A percentile compares a stretch with the other conserved stretches of the same genome.
Evolutionary conservation across 768 basidiomycete genomes (phyloP).

Genomic region (Postia placenta): DNA sequence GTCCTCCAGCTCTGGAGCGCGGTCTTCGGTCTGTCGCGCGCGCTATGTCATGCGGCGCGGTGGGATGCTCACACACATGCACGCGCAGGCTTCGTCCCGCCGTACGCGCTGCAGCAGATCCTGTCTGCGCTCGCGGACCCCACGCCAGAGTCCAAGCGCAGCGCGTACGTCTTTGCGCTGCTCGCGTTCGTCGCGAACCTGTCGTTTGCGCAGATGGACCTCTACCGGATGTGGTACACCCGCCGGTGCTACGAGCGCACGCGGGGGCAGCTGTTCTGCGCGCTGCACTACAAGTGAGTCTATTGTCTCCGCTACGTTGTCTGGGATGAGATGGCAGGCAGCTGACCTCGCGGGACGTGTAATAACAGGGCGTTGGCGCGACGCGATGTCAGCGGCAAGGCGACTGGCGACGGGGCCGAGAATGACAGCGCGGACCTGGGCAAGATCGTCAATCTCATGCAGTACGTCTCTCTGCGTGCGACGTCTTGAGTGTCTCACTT

Average conservation of each 20-base stretch:
- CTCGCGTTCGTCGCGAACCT: conserved; percentile 56
- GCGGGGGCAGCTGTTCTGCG: conserved; percentile 65
- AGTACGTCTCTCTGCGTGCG: conserved; percentile 34
- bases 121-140: conserved; percentile 41
- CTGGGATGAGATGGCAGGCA: background rate
- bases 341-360: background rate
- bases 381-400: conserved; percentile 48
- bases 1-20: conserved; percentile 56
- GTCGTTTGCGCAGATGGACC: conserved; percentile 61
- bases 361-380: conserved; percentile 40
- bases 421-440: conserved; percentile 49
- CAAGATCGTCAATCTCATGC: conserved; percentile 71
- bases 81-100: conserved; percentile 52
- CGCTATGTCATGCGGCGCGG: conserved; percentile 2
- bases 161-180: conserved; percentile 54
- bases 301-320: too few relatives aligned
- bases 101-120: conserved; percentile 60
- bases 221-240: conserved; percentile 61
- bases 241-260: conserved; percentile 68
- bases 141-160: conserved; percentile 31
- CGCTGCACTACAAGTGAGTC: conserved; percentile 52
- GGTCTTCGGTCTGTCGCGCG: conserved; percentile 34
- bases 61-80: conserved; percentile 10
- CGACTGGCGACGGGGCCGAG: conserved; percentile 24
- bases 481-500: background rate